Evolutionary conservation across 306 rosid species (phyloP).

Genomic region (Vachellia pachyceras): DNA sequence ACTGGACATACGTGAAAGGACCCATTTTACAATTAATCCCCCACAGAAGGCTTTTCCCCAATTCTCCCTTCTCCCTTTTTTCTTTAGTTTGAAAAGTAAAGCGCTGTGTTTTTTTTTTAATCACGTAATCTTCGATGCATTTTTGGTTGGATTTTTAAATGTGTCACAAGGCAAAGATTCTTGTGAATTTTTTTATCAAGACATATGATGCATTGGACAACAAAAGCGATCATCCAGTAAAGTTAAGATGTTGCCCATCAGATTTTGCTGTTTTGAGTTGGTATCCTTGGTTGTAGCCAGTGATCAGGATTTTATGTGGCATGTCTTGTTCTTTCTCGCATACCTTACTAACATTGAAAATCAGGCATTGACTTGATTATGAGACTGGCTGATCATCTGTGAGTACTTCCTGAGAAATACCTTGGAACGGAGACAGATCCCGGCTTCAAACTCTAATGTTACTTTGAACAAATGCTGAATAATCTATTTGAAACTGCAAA

Average conservation of each 20-base stretch:
- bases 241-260: background rate
- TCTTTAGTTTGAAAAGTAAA: slow-evolving; percentile 4
- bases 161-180: background rate
- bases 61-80: too few species aligned
- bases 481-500: background rate
- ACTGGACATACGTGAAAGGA: too few species aligned
- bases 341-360: background rate
- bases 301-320: slow-evolving; percentile 6
- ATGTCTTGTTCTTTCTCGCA: background rate
- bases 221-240: background rate
- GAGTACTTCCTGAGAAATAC: background rate
- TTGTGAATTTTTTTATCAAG: background rate
- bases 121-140: slow-evolving; percentile 29
- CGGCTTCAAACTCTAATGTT: background rate
- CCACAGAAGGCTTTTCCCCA: too few species aligned
- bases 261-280: background rate
- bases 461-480: background rate
- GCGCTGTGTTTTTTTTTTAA: background rate
- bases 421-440: background rate
- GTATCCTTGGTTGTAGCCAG: background rate
- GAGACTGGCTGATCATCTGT: slow-evolving; percentile 4
- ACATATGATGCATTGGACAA: background rate
- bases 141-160: slow-evolving; percentile 23
- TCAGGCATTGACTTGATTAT: background rate
- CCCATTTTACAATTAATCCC: too few species aligned